These are phyloP conservation scores for Xerocomus tenax DNA, from an alignment of 1,284 basidiomycete genomes.

Conservation along the genomic window DNA sequence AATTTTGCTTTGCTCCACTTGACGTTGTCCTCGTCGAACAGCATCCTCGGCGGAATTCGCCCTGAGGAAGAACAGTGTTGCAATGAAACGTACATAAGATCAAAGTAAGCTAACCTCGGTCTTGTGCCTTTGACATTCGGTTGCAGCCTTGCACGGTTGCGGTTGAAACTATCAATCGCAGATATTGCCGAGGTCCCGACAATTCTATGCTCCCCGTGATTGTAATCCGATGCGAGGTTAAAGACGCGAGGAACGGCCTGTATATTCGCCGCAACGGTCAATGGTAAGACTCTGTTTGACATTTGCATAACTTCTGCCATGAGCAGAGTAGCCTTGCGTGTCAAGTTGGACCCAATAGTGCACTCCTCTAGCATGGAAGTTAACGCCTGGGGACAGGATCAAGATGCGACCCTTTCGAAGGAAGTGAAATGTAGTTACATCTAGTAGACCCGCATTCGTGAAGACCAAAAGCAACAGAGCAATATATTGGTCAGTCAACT, in stretches of 20 bases:
- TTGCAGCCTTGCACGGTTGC: constrained; percentile 66
- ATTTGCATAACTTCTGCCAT: constrained; percentile 87
- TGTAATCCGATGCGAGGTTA: constrained; percentile 71
- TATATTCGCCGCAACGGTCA: constrained; percentile 72
- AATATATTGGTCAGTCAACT: constrained; percentile 89
- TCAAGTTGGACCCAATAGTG: constrained; percentile 58
- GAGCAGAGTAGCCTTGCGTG: constrained; percentile 84
- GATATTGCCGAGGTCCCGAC: constrained; percentile 80
- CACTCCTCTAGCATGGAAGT: constrained; percentile 76
- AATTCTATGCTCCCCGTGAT: constrained; percentile 64
- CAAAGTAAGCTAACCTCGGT: constrained; percentile 41
- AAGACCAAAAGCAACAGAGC: constrained; percentile 84
- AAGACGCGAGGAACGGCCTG: constrained; percentile 87
- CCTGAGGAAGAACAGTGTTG: constrained; percentile 33
- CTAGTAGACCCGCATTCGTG: constrained; percentile 78
- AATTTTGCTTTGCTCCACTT: constrained; percentile 84
- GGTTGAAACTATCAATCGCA: constrained; percentile 86
- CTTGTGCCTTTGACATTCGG: constrained; percentile 49
- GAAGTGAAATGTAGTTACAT: constrained; percentile 45
- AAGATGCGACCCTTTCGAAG: constrained; percentile 4
- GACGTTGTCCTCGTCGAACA: constrained; percentile 78
- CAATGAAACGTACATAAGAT: neutral
- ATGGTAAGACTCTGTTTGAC: constrained; percentile 82
- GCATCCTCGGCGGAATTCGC: constrained; percentile 84
- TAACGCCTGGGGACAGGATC: constrained; percentile 53